phyloP scores from a whole-genome alignment of 2,329 filamentous ascomycete species.

The Cladophialophora chaetospira region DNA sequence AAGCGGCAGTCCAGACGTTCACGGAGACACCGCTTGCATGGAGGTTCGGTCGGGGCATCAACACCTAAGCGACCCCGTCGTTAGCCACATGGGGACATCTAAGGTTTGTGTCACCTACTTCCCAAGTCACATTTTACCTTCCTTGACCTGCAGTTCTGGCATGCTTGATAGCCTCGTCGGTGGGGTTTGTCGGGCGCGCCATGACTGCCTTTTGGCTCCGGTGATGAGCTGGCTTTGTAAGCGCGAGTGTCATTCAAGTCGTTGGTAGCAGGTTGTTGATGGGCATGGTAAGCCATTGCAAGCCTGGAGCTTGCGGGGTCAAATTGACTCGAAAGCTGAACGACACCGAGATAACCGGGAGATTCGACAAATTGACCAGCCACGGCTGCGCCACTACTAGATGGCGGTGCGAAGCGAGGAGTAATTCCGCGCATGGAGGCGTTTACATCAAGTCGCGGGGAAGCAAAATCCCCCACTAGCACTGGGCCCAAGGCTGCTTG shows the following conservation, averaged over 20 bases:
- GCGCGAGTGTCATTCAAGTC: conserved; percentile 2
- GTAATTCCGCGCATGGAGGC: too few species aligned
- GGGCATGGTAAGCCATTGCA: conserved; percentile 23
- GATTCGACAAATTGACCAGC: not conserved
- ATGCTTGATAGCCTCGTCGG: conserved; percentile 52
- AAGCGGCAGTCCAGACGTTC: conserved; percentile 98
- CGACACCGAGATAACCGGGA: conserved; percentile 27
- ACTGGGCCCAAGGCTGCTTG: too few species aligned
- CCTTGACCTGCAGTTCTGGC: conserved; percentile 52
- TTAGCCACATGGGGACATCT: conserved; percentile 24
- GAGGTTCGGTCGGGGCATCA: conserved; percentile 90
- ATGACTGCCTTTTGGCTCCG: conserved; percentile 37
- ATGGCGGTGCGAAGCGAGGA: too few species aligned
- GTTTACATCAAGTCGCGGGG: too few species aligned
- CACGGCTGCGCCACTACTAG: not conserved
- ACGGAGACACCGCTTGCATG: conserved; percentile 87
- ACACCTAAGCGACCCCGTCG: conserved; percentile 53
- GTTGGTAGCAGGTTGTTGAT: conserved; percentile 16
- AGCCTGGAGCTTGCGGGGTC: conserved; percentile 6
- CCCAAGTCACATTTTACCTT: conserved; percentile 54
- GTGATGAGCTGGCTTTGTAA: conserved; percentile 31
- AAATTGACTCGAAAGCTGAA: conserved; percentile 3
- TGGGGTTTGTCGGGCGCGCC: conserved; percentile 38
- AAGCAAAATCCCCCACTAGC: too few species aligned
- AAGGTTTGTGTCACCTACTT: conserved; percentile 39